Conservation (phyloP, 2,329 filamentous ascomycete genomes). For the Aspergillus sp. region DNA sequence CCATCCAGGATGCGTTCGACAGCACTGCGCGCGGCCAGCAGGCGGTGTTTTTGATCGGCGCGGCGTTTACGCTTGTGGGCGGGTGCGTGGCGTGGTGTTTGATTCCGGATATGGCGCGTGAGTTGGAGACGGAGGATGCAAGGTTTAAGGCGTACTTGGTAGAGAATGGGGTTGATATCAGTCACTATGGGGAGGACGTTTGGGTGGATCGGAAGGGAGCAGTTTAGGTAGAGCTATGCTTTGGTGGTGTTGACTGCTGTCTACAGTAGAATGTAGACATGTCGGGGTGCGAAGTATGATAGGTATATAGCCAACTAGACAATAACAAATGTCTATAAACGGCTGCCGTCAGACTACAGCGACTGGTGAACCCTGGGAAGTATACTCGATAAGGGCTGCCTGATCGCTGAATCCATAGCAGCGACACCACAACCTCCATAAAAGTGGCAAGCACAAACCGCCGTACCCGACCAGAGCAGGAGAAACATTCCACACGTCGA, state of each 20-base stretch:
- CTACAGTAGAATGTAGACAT: no score
- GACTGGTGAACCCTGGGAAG: no score
- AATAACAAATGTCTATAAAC: no score
- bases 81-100: constrained; percentile 45
- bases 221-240: no score
- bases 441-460: not conserved
- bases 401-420: no score
- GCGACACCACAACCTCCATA: not conserved
- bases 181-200: constrained; percentile 8
- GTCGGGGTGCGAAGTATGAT: no score
- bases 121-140: constrained; percentile 46
- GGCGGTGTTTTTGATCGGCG: constrained; percentile 51
- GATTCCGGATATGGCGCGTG: constrained; percentile 44
- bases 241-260: no score
- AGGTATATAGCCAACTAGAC: no score
- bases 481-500: not conserved
- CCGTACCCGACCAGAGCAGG: not conserved
- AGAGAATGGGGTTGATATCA: constrained; percentile 41
- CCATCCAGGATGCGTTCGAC: constrained; percentile 47
- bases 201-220: constrained; percentile 4
- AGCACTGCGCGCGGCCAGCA: constrained; percentile 47
- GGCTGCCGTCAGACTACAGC: no score
- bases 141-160: constrained; percentile 44
- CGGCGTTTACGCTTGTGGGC: constrained; percentile 49
- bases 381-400: no score